These are phyloP conservation scores for Conringia planisiliqua DNA, from an alignment of 345 rosid species.

Conservation along the genomic window DNA sequence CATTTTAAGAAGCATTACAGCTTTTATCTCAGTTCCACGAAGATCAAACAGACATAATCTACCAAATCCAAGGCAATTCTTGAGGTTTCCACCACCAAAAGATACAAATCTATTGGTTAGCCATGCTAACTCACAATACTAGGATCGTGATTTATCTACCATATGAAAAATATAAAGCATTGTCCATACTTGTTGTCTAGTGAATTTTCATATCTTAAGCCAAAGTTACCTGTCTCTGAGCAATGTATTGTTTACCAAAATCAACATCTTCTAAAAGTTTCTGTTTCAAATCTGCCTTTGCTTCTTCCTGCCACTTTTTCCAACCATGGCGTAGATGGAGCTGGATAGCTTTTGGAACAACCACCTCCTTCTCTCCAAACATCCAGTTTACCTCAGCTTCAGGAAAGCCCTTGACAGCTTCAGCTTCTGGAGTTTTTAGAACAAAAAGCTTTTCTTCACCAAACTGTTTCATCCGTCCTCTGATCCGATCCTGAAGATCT, in stretches of 20 bases:
- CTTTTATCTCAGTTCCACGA: not conserved
- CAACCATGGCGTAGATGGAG: constrained; percentile 82
- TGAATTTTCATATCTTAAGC: constrained; percentile 3
- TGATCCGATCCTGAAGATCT: constrained; percentile 55
- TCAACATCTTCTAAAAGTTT: constrained; percentile 68
- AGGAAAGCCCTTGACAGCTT: constrained; percentile 85
- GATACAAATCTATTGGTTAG: not conserved
- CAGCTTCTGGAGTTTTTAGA: constrained; percentile 63
- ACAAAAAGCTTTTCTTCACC: constrained; percentile 72
- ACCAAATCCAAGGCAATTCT: constrained; percentile 1
- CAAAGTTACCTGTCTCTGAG: constrained; percentile 64
- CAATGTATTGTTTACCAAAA: constrained; percentile 73
- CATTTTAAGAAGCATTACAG: not conserved
- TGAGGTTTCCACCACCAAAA: constrained; percentile 5
- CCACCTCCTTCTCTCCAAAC: constrained; percentile 84
- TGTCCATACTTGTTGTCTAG: not conserved
- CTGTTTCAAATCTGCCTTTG: constrained; percentile 72
- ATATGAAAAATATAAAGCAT: not conserved
- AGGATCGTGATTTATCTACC: constrained; percentile 3
- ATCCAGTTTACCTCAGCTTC: constrained; percentile 88
- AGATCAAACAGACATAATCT: constrained; percentile 14
- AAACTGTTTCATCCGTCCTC: constrained; percentile 66
- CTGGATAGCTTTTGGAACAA: constrained; percentile 79
- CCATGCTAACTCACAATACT: constrained; percentile 5
- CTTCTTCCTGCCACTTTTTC: constrained; percentile 95